phyloP scores from a whole-genome alignment of 129 eudicot species.

The Chrysanthemum seticuspe region DNA sequence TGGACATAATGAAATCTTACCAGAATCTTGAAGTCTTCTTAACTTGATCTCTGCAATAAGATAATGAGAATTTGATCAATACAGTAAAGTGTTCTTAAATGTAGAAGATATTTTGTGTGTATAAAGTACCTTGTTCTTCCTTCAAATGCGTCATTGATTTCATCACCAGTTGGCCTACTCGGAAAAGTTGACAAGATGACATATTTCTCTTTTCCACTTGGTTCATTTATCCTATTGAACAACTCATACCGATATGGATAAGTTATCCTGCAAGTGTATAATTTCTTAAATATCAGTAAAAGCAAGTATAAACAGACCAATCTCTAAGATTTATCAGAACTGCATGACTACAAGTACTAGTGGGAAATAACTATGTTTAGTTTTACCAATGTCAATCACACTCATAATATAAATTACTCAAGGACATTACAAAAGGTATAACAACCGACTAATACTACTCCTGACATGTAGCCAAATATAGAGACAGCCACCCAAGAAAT shows the following conservation, averaged over 20 bases:
- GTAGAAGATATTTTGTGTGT: not conserved
- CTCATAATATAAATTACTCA: too few relatives aligned
- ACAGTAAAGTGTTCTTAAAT: slow-evolving; percentile 3
- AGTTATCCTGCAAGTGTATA: slow-evolving; percentile 58
- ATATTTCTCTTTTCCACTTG: slow-evolving; percentile 66
- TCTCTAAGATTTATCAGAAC: too few relatives aligned
- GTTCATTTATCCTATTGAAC: slow-evolving; percentile 76
- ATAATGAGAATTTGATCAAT: slow-evolving; percentile 8
- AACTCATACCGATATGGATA: slow-evolving; percentile 77
- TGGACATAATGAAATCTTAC: slow-evolving; percentile 41
- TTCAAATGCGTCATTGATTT: slow-evolving; percentile 77
- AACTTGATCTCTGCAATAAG: slow-evolving; percentile 54
- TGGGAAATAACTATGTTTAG: too few relatives aligned
- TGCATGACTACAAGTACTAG: too few relatives aligned
- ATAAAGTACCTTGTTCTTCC: slow-evolving; percentile 71
- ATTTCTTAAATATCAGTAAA: not conserved
- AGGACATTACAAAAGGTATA: too few relatives aligned
- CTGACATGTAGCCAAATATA: too few relatives aligned
- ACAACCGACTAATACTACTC: too few relatives aligned
- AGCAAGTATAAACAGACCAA: too few relatives aligned
- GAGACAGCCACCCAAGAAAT: too few relatives aligned
- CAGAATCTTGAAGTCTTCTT: slow-evolving; percentile 69
- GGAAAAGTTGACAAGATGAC: slow-evolving; percentile 61
- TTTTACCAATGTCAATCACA: too few relatives aligned
- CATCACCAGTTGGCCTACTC: slow-evolving; percentile 68